Base-by-base conservation (phyloP, 2,329 filamentous ascomycete species). In the Fusarium sp. region DNA sequence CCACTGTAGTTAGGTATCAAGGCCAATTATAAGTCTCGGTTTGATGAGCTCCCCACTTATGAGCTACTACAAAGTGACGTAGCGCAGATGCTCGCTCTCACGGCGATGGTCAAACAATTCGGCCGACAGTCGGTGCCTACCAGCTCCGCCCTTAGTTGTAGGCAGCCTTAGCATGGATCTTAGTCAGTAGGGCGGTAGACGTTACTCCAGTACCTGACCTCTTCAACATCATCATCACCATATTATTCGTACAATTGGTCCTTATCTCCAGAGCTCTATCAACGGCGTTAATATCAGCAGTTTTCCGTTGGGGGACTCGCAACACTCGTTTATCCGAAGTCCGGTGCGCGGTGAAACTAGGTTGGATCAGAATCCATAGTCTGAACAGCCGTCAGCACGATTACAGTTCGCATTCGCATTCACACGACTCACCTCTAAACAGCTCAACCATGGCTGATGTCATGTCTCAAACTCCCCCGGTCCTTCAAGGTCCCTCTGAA, bases 401-500 rank as follows among this genome's bases (percentile, higher is more conserved):
- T 30, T 11, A 30, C 30, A 9, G 30, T 30, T 30, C 30, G 30
- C 30, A 30, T 30, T 44, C 41, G 31, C 41, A 20, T 54, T 56
- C 44, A 45, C 46, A 37, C 20, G 12, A 41, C 38, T 20, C 28
- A 42, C 18, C 20, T 33, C 20, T 28, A 4, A 38, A 55, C 38
- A 41, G 53, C 47, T 58, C 61, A 69, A 71, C 47, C 34, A 78
- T 77, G 75, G 67, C 70, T 37, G 75, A 77, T 49, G 66, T 75
- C 46, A 74, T 79, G 70, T 62, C 52, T 4, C 76, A 78, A 51
- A 77, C 74, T 37, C 73, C 76, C 23, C 74, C 75, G 11, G 53
- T 65, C 18, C 81, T 86, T 38, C 81, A 83, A 31, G 84, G 84
- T 1, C 86, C 85, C 10, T 85, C 87, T 7, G 86, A 88, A 68